Evolutionary conservation across 2,329 filamentous ascomycete genomes (phyloP), one percentile per base, ranked within the genome.

Genomic region (Colletotrichum truncatum): DNA sequence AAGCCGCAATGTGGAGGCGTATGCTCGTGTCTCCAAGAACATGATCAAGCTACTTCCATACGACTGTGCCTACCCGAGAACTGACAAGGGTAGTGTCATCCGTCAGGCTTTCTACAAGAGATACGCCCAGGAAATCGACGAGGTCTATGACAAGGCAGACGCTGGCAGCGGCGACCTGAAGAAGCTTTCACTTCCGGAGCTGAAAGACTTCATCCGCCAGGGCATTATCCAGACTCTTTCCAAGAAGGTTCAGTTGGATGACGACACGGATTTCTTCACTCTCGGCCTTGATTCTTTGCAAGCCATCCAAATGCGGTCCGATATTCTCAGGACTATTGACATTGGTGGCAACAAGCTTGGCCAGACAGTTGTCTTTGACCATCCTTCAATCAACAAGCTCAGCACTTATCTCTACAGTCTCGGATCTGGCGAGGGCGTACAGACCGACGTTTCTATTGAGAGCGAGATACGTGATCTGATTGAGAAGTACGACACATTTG

Each of bases 311-410:
- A 82, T 88, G 62, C 82, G 88, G 67, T 79, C 80, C 14, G 74
- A 78, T 2, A 83, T 91, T 26, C 75, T 85, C 56, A 81, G 81
- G 11, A 77, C 82, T 1, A 71, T 90, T 2, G 80, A 87, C 25
- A 69, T 87, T 1, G 78, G 80, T 1, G 81, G 81, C 0, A 75
- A 80, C 12, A 73, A 77, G 9, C 72, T 89, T 0, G 80, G 82
- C 0, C 82, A 85, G 49, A 90, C 89, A 52, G 78, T 90, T 0
- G 80, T 89, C 0, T 91, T 88, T 51, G 87, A 91, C 39, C 79
- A 84, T 32, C 84, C 83, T 0, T 86, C 82, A 3, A 74, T 87
- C 32, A 70, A 74, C 11, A 75, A 75, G 28, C 73, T 89, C 16
- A 79, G 84, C 4, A 71, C 70, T 2, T 78, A 84, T 64, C 72